phyloP scores from a whole-genome alignment of 2,329 filamentous ascomycete species.

The Cercospora sp. region DNA sequence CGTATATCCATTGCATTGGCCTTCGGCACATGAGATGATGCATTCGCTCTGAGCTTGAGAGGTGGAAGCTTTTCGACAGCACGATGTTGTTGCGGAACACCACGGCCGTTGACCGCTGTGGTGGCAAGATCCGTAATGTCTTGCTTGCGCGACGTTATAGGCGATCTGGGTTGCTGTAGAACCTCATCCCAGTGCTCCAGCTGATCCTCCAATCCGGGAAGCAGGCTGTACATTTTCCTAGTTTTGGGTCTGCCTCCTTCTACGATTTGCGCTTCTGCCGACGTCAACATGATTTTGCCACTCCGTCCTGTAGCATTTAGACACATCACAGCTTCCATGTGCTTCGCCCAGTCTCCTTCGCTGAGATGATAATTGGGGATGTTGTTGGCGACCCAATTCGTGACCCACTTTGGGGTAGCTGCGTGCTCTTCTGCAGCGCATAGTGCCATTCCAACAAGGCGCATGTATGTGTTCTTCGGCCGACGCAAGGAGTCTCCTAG shows the following conservation, averaged over 20 bases:
- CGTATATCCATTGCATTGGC: background rate
- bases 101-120: background rate
- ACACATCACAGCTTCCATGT: conserved; percentile 22
- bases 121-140: background rate
- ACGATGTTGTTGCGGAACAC: background rate
- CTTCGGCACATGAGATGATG: background rate
- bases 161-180: conserved; percentile 22
- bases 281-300: conserved; percentile 8
- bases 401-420: conserved; percentile 25
- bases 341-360: conserved; percentile 24
- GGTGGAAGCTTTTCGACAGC: background rate
- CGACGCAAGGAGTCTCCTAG: conserved; percentile 28
- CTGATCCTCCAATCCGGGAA: conserved; percentile 23
- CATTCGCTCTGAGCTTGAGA: background rate
- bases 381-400: conserved; percentile 35
- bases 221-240: conserved; percentile 23
- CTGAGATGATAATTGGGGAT: conserved; percentile 29
- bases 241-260: background rate
- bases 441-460: conserved; percentile 37
- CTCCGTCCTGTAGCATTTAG: conserved; percentile 15
- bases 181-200: conserved; percentile 32
- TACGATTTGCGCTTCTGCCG: background rate
- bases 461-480: conserved; percentile 26
- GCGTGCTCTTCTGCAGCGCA: conserved; percentile 27
- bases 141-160: background rate